Base-by-base conservation (phyloP, 345 rosid genomes). In the Aquilaria sinensis region DNA sequence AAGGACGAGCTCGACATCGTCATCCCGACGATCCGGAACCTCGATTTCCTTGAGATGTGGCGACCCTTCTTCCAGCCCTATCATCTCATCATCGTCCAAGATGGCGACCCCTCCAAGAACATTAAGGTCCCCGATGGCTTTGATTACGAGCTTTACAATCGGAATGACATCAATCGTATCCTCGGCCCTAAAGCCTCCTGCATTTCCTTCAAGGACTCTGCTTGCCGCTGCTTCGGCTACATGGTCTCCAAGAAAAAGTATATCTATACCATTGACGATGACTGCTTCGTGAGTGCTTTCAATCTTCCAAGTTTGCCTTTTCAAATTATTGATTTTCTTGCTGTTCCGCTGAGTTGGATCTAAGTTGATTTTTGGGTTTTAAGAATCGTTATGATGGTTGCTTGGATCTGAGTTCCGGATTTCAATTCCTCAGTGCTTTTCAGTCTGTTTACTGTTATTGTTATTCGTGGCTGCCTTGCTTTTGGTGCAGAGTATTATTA, bases 241-340 rank as follows among this genome's bases (percentile, higher is more conserved):
- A 89, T 93, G 98, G 82, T 93, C 47, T 93, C 98, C 74, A 93
- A 87, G 84, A 93, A 93, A 88, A 93, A 93, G 83, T 93, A 93
- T 60, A 83, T 93, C 74, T 93, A 68, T 85, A 93, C 98, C 73
- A 90, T 93, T 47, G 98, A 93, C 66, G 98, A 93, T 51, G 98
- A 93, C 62, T 93, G 98, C 82, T 93, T 90, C 56, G 98, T 93
- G 73, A 86, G 97, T 9, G 5, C 16, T 31, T 52, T 49, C 12
- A 49, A 34, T 55, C 33, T 55, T 56, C 0, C 51, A 1, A 1
- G 12, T 67, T 10, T 59, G 43, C 0, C 31, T 32, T 34, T 33
- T 59, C 52, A 4, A 4, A 3, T 33, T 48, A 30, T 55, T 57
- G 58, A 30, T 2, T 57, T 55, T 56, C 53, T 58, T 15, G 4